Percentiles rank a stretch among this genome's conserved stretches.
Evolutionary conservation across 805 yeast genomes (phyloP).

Genomic region (Scheffersomyces stipitis): DNA sequence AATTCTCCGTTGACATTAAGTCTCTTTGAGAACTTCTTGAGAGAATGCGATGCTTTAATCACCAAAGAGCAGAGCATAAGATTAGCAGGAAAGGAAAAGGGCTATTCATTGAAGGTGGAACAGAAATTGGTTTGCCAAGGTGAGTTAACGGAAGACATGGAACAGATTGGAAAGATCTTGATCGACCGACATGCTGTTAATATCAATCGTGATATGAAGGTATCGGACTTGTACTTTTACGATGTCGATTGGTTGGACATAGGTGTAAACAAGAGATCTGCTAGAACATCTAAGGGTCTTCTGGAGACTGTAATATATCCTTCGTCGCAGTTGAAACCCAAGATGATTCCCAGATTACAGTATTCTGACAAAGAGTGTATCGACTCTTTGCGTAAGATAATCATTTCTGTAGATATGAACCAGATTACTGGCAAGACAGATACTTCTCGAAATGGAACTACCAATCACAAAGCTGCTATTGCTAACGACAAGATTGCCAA

Average conservation of each 20-base stretch:
- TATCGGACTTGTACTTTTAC: conserved; percentile 59
- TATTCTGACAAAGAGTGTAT: conserved; percentile 24
- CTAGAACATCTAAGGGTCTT: not conserved
- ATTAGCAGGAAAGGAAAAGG: conserved; percentile 20
- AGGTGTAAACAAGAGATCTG: conserved; percentile 19
- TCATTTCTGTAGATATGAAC: conserved; percentile 15
- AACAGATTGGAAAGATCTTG: conserved; percentile 41
- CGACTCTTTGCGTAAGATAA: conserved; percentile 39
- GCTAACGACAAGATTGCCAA: conserved; percentile 3
- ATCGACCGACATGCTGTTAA: conserved; percentile 48
- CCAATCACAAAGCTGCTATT: too few species aligned
- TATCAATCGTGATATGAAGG: conserved; percentile 45
- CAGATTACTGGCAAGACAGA: not conserved
- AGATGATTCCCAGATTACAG: conserved; percentile 21
- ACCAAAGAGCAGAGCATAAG: conserved; percentile 26
- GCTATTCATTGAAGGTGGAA: conserved; percentile 50
- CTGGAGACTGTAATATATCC: not conserved
- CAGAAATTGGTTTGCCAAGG: conserved; percentile 64
- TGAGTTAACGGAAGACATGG: conserved; percentile 47
- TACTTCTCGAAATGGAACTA: not conserved
- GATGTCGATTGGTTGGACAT: conserved; percentile 65
- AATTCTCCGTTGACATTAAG: conserved; percentile 56
- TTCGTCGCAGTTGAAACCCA: conserved; percentile 3
- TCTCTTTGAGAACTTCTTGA: conserved; percentile 58
- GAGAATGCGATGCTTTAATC: conserved; percentile 51